A percentile compares a stretch with the other conserved stretches of the same genome.
phyloP scores from a whole-genome alignment of 2,329 filamentous ascomycete species.

The Alternaria metachromatica region DNA sequence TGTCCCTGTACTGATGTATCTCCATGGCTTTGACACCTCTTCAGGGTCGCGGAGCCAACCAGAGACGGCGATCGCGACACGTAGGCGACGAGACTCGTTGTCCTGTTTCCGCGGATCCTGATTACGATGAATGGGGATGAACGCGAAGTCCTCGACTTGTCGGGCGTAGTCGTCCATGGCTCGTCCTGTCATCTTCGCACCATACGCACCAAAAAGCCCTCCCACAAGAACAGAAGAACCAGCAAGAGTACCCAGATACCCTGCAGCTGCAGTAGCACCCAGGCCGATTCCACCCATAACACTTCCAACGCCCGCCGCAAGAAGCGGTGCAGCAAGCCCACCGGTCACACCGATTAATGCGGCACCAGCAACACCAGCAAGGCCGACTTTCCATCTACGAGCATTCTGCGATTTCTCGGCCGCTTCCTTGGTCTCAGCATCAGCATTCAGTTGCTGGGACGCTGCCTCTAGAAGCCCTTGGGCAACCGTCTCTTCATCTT shows the following conservation, averaged over 20 bases:
- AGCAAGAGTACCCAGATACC: conserved; percentile 79
- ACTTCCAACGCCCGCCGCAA: conserved; percentile 79
- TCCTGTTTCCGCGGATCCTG: conserved; percentile 58
- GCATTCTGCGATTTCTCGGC: conserved; percentile 69
- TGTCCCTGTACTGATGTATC: conserved; percentile 71
- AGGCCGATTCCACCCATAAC: conserved; percentile 80
- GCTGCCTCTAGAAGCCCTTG: conserved; percentile 76
- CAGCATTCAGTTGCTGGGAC: conserved; percentile 72
- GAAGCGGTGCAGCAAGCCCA: conserved; percentile 77
- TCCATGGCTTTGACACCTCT: conserved; percentile 80
- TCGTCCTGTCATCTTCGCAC: conserved; percentile 79
- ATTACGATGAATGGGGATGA: conserved; percentile 68
- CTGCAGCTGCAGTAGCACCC: conserved; percentile 74
- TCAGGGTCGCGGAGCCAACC: conserved; percentile 80
- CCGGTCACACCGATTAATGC: conserved; percentile 84
- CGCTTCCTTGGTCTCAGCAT: conserved; percentile 76
- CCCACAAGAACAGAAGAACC: conserved; percentile 82
- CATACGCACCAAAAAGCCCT: conserved; percentile 89
- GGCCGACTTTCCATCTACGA: conserved; percentile 79
- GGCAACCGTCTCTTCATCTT: conserved; percentile 78
- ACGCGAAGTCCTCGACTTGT: conserved; percentile 87
- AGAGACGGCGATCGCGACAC: conserved; percentile 81
- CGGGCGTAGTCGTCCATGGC: conserved; percentile 88
- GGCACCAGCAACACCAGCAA: conserved; percentile 87
- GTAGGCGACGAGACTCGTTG: conserved; percentile 61